Evolutionary conservation across 139 green algal species (phyloP).

Genomic region (Closterium sp.): DNA sequence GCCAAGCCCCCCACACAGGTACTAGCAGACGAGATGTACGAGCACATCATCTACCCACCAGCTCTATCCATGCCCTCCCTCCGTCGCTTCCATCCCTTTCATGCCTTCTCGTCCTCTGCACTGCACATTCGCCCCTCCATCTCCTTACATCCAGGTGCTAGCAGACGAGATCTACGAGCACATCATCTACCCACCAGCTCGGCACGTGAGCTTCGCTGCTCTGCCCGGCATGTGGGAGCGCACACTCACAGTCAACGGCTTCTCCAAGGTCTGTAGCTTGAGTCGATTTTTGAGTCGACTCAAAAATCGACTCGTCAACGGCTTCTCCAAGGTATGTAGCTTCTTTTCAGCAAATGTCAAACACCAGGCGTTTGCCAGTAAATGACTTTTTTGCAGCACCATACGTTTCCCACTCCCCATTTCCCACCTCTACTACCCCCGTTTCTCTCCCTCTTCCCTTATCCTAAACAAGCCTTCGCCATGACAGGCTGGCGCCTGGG

Average conservation of each 20-base stretch:
- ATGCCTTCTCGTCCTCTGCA: no score
- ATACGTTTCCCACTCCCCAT: no score
- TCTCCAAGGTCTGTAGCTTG: constrained; percentile 95
- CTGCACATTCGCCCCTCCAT: no score
- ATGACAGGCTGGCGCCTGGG: constrained; percentile 89
- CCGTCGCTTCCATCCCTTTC: no score
- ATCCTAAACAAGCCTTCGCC: constrained; percentile 39
- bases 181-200: constrained; percentile 80
- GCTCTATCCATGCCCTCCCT: no score
- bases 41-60: constrained; percentile 87
- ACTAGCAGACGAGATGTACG: constrained; percentile 85
- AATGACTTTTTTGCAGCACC: no score
- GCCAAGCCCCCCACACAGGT: no score
- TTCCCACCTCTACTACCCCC: no score
- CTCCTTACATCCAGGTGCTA: constrained; percentile 48
- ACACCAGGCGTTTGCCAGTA: no score
- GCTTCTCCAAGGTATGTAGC: constrained; percentile 82
- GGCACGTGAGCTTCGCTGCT: constrained; percentile 78
- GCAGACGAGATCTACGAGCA: constrained; percentile 92
- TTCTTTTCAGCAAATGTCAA: no score
- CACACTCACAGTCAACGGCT: constrained; percentile 96
- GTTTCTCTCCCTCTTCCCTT: neutral
- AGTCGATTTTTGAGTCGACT: no score
- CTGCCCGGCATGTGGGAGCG: constrained; percentile 86
- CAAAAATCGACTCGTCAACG: no score